Percentiles rank a stretch among this genome's conserved stretches.
These are phyloP conservation scores for Hsuehochloa calcarea DNA, from an alignment of 176 grass and related monocot genomes.

Conservation along the genomic window DNA sequence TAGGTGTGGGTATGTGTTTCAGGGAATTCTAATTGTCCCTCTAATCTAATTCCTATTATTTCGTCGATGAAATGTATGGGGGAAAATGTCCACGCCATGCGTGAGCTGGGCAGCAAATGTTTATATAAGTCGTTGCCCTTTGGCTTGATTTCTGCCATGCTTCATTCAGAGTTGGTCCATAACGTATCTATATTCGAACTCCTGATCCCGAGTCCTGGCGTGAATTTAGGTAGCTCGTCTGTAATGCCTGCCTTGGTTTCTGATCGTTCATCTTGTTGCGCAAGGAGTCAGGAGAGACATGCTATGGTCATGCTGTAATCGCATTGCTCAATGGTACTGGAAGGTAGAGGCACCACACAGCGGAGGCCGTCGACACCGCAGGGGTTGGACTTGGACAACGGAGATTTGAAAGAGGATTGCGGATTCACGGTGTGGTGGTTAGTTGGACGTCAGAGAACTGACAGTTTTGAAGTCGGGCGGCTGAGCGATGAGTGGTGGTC, in stretches of 20 bases:
- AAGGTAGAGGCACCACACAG: not conserved
- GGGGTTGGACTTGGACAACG: not conserved
- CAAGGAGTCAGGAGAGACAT: not conserved
- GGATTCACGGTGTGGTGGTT: not conserved
- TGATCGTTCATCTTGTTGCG: not conserved
- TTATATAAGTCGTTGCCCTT: constrained; percentile 5
- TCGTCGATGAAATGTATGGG: not conserved
- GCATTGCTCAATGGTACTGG: not conserved
- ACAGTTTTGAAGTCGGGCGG: too few relatives aligned
- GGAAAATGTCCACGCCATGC: not conserved
- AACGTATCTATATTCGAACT: not conserved
- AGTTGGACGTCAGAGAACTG: not conserved
- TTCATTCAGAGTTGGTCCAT: not conserved
- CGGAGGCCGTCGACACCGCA: not conserved
- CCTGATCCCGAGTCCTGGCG: not conserved
- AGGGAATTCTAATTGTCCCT: constrained; percentile 12
- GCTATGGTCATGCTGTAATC: not conserved
- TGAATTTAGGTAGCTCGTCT: not conserved
- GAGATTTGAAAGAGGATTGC: not conserved
- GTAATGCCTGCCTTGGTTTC: not conserved
- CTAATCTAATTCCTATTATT: not conserved
- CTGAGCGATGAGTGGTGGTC: too few relatives aligned
- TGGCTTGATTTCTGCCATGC: not conserved
- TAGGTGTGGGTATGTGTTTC: constrained; percentile 29
- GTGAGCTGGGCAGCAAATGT: constrained; percentile 13